Base-by-base conservation (phyloP, 2,329 filamentous ascomycete species). In the Polytolypa hystricis region DNA sequence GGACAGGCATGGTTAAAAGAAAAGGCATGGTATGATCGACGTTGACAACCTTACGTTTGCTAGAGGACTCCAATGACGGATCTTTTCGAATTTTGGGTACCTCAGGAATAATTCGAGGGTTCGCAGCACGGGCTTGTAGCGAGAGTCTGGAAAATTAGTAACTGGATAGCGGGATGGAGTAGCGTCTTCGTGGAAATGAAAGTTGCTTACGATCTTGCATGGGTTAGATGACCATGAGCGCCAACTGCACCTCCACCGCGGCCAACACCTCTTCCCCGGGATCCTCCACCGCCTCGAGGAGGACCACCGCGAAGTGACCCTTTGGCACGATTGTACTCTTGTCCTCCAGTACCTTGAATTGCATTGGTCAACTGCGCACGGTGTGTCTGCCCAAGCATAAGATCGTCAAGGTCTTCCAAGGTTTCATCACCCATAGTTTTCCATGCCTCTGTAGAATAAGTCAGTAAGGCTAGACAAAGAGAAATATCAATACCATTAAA, bases 371-470 rank as follows among this genome's bases (percentile, higher is more conserved):
- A 47, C 5, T 46, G 38, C 12, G 49, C 45, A 35, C 61, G 55
- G 42, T 65, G 61, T 16, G 42, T 57, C 30, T 65, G 60, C 8
- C 62, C 62, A 30, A 57, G 41, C 30, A 57, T 47, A 3, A 65
- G 38, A 11, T 48, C 43, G 30, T 55, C 47, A 6, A 63, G 40
- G 9, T 51, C 33, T 28, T 61, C 55, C 2, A 52, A 18, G 3
- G 52, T 48, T 14, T 42, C 46, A 7, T 54, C 54, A 4, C 47
- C 39, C 10, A 62, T 42, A 10, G 44, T 42, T 30, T 53, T 43
- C 30, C 53, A 47, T 4, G 57, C 44, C 25, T 47, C 60, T 64
- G 40, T n/a, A 14, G 15, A 4, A 23, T 8, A n/a, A 4, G 17
- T 51, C 38, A 50, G 40, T 19, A 4, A 21, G 16, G 34, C 15